Conservation (phyloP, 129 eudicot genomes). For the Glebionis coronaria region DNA sequence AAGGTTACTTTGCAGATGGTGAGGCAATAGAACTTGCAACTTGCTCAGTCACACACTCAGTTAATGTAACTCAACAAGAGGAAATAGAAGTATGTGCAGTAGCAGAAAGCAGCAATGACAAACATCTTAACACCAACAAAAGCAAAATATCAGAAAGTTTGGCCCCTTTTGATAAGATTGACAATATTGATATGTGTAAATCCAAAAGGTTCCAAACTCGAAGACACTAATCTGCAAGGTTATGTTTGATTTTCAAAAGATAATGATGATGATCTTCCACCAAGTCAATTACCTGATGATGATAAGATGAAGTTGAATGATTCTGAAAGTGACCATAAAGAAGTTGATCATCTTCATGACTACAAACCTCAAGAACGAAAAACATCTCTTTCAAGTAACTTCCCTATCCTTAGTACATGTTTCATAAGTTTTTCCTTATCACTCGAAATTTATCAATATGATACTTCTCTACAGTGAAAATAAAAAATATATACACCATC, state of each 20-base stretch:
- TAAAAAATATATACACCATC: no score
- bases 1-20: conserved; percentile 45
- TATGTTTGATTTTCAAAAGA: conserved; percentile 21
- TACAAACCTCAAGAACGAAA: no score
- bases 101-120: conserved; percentile 24
- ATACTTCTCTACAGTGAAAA: no score
- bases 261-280: conserved; percentile 16
- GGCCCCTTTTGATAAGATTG: conserved; percentile 26
- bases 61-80: conserved; percentile 29
- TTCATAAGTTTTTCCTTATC: no score
- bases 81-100: conserved; percentile 25
- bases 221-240: no score
- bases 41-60: conserved; percentile 49
- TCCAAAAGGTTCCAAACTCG: conserved; percentile 25
- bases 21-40: conserved; percentile 51
- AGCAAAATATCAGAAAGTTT: conserved; percentile 32
- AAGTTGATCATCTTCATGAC: conserved; percentile 12
- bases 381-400: no score
- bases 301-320: no score
- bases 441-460: no score
- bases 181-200: conserved; percentile 33
- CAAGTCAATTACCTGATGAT: no score
- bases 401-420: no score
- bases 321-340: no score
- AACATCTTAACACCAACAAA: conserved; percentile 21